Evolutionary conservation across 1,284 basidiomycete species (phyloP).

Genomic region (Wallemia hederae): DNA sequence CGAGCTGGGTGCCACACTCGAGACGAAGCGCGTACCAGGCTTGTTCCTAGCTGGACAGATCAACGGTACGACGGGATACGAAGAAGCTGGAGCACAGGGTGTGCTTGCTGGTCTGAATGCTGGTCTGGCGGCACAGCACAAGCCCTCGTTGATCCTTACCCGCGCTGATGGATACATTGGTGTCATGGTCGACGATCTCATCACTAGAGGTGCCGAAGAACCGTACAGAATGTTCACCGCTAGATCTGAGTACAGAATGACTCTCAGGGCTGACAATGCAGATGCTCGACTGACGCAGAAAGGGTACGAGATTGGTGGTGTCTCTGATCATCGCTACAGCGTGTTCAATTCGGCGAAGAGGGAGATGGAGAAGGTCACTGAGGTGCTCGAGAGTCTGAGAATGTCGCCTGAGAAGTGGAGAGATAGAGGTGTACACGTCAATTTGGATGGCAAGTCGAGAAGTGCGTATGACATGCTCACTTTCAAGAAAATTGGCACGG

Average conservation of each 20-base stretch:
- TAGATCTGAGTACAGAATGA: constrained; percentile 62
- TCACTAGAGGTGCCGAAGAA: constrained; percentile 59
- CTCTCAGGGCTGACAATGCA: constrained; percentile 60
- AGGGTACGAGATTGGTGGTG: constrained; percentile 22
- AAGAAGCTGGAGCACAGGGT: constrained; percentile 70
- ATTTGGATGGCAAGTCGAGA: constrained; percentile 11
- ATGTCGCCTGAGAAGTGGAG: constrained; percentile 15
- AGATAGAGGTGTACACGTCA: constrained; percentile 12
- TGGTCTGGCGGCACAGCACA: constrained; percentile 31
- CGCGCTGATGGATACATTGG: constrained; percentile 58
- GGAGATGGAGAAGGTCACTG: constrained; percentile 25
- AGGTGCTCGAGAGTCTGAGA: constrained; percentile 20
- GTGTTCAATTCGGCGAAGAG: constrained; percentile 22
- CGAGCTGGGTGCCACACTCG: constrained; percentile 48
- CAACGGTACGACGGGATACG: constrained; percentile 72
- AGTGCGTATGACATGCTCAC: constrained; percentile 6
- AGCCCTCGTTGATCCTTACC: constrained; percentile 31
- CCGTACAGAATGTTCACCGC: constrained; percentile 83
- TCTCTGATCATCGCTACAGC: constrained; percentile 35
- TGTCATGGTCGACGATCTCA: constrained; percentile 69
- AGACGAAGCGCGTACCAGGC: constrained; percentile 57
- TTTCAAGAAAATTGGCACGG: not conserved
- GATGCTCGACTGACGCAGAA: constrained; percentile 47
- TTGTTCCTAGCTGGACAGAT: constrained; percentile 67
- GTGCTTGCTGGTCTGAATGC: constrained; percentile 61